Percentiles rank a stretch among this genome's conserved stretches.
These are phyloP conservation scores for Ailanthus altissimus DNA, from an alignment of 345 rosid species.

Conservation along the genomic window DNA sequence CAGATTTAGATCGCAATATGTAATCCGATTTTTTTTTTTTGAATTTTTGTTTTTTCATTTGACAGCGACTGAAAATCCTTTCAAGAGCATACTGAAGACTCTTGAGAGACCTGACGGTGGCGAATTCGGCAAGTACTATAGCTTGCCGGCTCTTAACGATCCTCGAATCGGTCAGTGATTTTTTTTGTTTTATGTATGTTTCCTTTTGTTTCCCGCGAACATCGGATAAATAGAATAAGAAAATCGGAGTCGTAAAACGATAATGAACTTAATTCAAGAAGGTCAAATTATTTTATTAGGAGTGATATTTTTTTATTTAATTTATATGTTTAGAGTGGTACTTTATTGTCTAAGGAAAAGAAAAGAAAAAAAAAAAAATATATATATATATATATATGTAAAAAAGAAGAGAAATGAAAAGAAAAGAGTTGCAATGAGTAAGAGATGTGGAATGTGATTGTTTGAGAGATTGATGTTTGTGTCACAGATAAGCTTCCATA, in stretches of 20 bases:
- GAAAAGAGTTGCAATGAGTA: not conserved
- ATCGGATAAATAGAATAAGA: not conserved
- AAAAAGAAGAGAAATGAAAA: no score
- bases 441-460: not conserved
- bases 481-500: slow-evolving; percentile 67
- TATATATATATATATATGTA: no score
- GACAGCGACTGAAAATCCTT: slow-evolving; percentile 56
- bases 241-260: not conserved
- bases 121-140: slow-evolving; percentile 63
- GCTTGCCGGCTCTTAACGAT: slow-evolving; percentile 70
- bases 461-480: not conserved
- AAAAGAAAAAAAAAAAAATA: no score
- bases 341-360: no score
- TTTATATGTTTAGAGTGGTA: not conserved
- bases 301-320: not conserved
- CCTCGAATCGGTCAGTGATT: slow-evolving; percentile 63
- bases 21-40: not conserved
- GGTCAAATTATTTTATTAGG: slow-evolving; percentile 5
- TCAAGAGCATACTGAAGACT: slow-evolving; percentile 57
- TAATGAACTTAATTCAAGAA: not conserved
- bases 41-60: slow-evolving; percentile 17
- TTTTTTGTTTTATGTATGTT: not conserved
- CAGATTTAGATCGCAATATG: no score
- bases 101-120: slow-evolving; percentile 67
- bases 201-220: slow-evolving; percentile 15